A percentile compares a stretch with the other conserved stretches of the same genome.
phyloP scores from a whole-genome alignment of 192 early-diverging fungal species.

The Coemansia sp. region DNA sequence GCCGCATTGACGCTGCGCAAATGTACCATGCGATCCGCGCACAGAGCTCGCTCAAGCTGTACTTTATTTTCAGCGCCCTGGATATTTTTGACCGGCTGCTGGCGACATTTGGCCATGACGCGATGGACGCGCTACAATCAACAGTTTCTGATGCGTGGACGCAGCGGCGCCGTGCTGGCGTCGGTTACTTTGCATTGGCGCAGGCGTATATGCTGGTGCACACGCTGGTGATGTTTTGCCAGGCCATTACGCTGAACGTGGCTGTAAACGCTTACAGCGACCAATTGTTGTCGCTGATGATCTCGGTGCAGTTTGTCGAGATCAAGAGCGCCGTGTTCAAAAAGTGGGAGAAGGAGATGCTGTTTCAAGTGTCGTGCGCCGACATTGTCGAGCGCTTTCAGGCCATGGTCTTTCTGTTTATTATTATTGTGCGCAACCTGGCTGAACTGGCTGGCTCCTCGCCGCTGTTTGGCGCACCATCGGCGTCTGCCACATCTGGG shows the following conservation, averaged over 20 bases:
- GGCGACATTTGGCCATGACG: conserved; percentile 91
- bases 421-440: conserved; percentile 88
- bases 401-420: conserved; percentile 78
- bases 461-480: conserved; percentile 38
- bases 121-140: conserved; percentile 90
- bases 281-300: conserved; percentile 85
- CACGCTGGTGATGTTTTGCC: conserved; percentile 88
- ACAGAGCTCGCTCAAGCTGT: conserved; percentile 94
- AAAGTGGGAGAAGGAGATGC: conserved; percentile 92
- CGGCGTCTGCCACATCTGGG: conserved; percentile 8
- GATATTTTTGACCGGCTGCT: conserved; percentile 94
- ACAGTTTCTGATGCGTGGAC: conserved; percentile 50
- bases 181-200: conserved; percentile 69
- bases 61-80: conserved; percentile 94
- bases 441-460: conserved; percentile 74
- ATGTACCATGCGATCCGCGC: conserved; percentile 96
- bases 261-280: conserved; percentile 96
- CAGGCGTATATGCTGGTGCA: conserved; percentile 85
- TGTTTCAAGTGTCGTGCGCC: conserved; percentile 92
- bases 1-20: conserved; percentile 80
- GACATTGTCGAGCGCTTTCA: conserved; percentile 98
- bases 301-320: conserved; percentile 98
- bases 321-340: conserved; percentile 98
- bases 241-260: conserved; percentile 94
- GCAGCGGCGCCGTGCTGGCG: conserved; percentile 42